Base-by-base conservation (phyloP, 2,329 filamentous ascomycete genomes). In the Sporothrix sp. region DNA sequence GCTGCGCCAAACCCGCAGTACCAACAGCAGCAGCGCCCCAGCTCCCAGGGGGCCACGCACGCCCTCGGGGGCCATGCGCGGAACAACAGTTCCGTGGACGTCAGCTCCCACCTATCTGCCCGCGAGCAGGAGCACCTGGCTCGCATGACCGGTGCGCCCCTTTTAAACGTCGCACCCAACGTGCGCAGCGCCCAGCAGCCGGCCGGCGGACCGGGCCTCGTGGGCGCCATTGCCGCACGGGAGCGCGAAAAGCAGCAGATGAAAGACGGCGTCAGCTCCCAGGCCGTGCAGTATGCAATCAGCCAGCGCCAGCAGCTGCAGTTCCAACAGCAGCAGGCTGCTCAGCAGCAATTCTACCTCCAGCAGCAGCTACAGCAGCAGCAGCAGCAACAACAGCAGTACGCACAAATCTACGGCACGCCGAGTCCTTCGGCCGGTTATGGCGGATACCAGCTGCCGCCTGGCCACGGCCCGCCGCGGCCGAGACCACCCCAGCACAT, bases 111-210 rank as follows among this genome's bases (percentile, higher is more conserved):
- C 52, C 72, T 95, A n/a, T 89, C 86, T 18, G 89, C 89, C 16
- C 80, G 85, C 14, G 89, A 95, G 65, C 89, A 94, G 63, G 87
- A 94, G 66, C 84, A 94, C 58, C 77, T 95, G n/a, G 86, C 89
- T 9, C 80, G 85, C 33, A 74, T 87, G 58, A 95, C 88, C 0
- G 85, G 86, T 1, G 82, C 81, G 0, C 85, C 89, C 0, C 71
- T 95, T 45, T 77, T 94, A 58, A 81, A 78, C 52, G 71, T 94
- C 62, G 76, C 75, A 4, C 75, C 75, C 45, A 72, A 73, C 46
- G 70, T 71, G 55, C 75, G 74, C 11, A 51, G 50, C 53, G 66
- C 69, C 38, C 70, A 71, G 49, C 67, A 72, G 13, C 62, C 74
- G 27, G 78, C 78, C 9, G 63, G 75, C 28, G 78, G 79, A 1